Percentiles rank a stretch among this genome's conserved stretches.
Evolutionary conservation across 140 eudicot genomes (phyloP).

Genomic region (Erigeron philadelphicus): DNA sequence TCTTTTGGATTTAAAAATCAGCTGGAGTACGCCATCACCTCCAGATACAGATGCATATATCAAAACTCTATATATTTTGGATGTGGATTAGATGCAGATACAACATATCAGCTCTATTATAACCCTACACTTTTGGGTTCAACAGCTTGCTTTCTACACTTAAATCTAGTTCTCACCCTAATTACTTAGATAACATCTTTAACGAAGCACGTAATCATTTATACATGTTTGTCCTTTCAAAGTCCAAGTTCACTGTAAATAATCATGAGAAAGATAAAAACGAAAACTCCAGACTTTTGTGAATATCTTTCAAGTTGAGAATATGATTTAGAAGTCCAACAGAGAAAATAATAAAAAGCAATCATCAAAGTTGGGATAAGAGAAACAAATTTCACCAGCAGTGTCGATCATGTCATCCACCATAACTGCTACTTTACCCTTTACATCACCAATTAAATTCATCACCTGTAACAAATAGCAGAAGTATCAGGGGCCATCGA

Average conservation of each 20-base stretch:
- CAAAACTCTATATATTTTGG: not conserved
- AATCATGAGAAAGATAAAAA: not conserved
- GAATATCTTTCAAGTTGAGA: not conserved
- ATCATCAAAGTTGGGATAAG: not conserved
- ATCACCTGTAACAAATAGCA: conserved; percentile 53
- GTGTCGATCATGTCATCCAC: conserved; percentile 99
- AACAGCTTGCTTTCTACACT: not conserved
- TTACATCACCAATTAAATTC: conserved; percentile 97
- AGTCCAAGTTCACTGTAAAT: not conserved
- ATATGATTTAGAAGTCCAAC: not conserved
- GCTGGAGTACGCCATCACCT: not conserved
- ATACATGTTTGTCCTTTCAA: not conserved
- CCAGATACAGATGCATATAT: not conserved
- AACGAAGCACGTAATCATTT: not conserved
- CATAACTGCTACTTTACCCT: conserved; percentile 97
- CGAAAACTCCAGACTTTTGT: not conserved
- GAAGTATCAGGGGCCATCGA: conserved; percentile 2
- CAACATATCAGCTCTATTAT: not conserved
- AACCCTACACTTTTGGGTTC: not conserved
- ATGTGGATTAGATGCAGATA: not conserved
- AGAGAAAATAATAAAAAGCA: not conserved
- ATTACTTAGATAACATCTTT: not conserved
- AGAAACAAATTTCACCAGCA: conserved; percentile 51
- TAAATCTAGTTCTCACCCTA: not conserved
- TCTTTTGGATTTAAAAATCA: not conserved